phyloP scores from a whole-genome alignment of 2,329 filamentous ascomycete species.

The Claviceps capensis region DNA sequence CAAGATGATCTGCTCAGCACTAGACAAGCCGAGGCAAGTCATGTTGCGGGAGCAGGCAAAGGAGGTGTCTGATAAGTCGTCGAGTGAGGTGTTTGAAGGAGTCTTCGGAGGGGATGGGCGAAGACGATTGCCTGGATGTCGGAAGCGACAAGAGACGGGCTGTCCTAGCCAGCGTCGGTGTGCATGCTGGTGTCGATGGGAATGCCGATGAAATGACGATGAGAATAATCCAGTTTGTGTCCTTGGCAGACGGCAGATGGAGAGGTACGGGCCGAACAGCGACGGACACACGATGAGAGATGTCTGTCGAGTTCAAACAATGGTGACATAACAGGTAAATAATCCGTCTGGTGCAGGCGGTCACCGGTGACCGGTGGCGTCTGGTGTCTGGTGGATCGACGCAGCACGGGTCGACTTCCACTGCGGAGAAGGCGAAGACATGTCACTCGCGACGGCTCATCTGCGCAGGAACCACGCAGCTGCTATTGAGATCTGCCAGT shows the following conservation, averaged over 20 bases:
- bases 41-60: constrained; percentile 15
- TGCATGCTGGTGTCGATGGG: not conserved
- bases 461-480: not conserved
- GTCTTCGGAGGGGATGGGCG: no score
- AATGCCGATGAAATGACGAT: not conserved
- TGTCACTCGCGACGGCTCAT: not conserved
- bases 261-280: not conserved
- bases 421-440: not conserved
- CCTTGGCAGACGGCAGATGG: not conserved
- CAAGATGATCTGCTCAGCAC: constrained; percentile 22
- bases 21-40: constrained; percentile 19
- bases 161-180: not conserved
- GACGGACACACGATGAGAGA: not conserved
- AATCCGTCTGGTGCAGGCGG: no score
- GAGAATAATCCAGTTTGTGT: not conserved
- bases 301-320: not conserved
- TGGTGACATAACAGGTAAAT: not conserved
- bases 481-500: not conserved
- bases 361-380: not conserved
- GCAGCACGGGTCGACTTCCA: not conserved
- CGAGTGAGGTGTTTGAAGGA: no score
- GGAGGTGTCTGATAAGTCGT: not conserved
- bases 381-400: not conserved
- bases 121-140: not conserved
- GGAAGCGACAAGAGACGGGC: not conserved